Percentiles rank a stretch among this genome's conserved stretches.
Conservation (phyloP, 75 land plant species). For the Pinus tabuliformis region DNA sequence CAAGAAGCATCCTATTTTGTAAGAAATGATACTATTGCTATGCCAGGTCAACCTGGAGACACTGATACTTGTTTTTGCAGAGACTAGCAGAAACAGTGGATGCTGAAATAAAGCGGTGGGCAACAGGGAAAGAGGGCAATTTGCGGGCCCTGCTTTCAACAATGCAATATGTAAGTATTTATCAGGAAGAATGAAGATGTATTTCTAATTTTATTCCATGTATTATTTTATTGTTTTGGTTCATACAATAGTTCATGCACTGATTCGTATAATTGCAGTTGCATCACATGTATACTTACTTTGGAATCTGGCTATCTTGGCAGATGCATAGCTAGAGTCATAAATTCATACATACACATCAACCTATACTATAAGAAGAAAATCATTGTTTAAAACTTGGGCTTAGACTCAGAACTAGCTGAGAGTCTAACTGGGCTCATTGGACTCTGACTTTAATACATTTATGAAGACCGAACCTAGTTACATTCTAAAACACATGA, state of each 20-base stretch:
- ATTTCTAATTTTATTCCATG: background rate
- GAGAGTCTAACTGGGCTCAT: no score
- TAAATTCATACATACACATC: background rate
- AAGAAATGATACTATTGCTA: background rate
- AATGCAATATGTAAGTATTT: constrained; percentile 71
- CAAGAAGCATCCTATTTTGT: background rate
- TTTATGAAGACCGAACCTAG: no score
- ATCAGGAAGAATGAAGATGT: background rate
- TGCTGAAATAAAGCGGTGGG: constrained; percentile 85
- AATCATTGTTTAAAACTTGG: no score
- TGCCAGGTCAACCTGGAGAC: background rate
- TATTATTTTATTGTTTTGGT: background rate
- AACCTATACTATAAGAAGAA: no score
- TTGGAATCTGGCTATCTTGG: background rate
- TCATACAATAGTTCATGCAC: background rate
- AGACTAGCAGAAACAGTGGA: constrained; percentile 72
- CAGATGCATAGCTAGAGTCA: background rate
- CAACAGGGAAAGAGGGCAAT: constrained; percentile 94
- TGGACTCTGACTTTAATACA: no score
- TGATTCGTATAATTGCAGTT: background rate
- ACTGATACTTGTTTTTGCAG: constrained; percentile 29
- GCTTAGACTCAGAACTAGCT: no score
- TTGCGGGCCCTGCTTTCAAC: constrained; percentile 88
- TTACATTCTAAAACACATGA: no score
- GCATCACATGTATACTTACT: background rate